These are phyloP conservation scores for Kappamyces sp. DNA, from an alignment of 192 early-diverging fungal genomes.

Conservation along the genomic window DNA sequence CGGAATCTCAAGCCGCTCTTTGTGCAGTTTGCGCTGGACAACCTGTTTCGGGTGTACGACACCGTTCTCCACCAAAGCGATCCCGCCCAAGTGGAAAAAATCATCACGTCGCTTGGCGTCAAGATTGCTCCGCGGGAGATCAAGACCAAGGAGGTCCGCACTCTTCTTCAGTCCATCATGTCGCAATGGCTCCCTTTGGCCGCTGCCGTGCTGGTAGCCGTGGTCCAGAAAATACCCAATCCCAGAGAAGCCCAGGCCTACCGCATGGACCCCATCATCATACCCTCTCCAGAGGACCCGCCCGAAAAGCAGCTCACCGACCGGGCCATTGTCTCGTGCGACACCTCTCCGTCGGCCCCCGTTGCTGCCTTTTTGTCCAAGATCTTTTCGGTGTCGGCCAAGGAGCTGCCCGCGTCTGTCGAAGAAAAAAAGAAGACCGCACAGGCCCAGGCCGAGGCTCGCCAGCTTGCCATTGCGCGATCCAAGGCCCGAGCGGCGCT, in stretches of 20 bases:
- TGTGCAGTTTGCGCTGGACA: conserved; percentile 90
- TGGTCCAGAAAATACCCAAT: conserved; percentile 83
- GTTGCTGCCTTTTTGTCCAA: conserved; percentile 88
- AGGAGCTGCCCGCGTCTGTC: conserved; percentile 64
- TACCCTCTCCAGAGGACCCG: conserved; percentile 37
- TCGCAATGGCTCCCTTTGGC: conserved; percentile 94
- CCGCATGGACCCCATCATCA: conserved; percentile 73
- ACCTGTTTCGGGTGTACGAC: conserved; percentile 94
- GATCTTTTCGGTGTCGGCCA: conserved; percentile 81
- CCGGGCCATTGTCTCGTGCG: conserved; percentile 70
- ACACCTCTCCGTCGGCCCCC: conserved; percentile 52
- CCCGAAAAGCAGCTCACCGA: conserved; percentile 41
- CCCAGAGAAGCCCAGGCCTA: conserved; percentile 73
- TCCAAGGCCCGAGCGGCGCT: not conserved
- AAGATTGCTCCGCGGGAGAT: conserved; percentile 90
- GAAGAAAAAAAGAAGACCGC: conserved; percentile 55
- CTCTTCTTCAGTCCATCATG: conserved; percentile 76
- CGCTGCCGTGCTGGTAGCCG: conserved; percentile 74
- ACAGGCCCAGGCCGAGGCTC: conserved; percentile 13
- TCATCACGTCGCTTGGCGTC: conserved; percentile 77
- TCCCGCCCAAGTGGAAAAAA: conserved; percentile 87
- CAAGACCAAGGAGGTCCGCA: conserved; percentile 72
- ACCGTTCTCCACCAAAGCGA: conserved; percentile 41
- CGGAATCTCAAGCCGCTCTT: conserved; percentile 87
- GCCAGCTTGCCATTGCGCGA: conserved; percentile 13